Evolutionary conservation across 306 rosid species (phyloP), one percentile per base, ranked within the genome.

Genomic region (Prunus dulcis): DNA sequence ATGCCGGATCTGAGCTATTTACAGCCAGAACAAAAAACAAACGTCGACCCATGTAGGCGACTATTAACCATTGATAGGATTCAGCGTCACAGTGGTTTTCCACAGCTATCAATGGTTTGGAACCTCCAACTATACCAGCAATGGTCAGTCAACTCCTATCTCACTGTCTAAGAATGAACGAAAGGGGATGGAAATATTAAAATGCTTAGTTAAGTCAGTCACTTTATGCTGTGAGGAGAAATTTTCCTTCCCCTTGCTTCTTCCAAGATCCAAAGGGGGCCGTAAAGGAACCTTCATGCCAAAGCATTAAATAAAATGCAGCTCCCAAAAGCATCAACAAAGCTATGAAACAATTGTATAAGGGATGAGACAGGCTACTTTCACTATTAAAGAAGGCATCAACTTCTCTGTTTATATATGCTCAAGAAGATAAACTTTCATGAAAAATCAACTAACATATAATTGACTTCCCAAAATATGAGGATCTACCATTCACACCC

Each of bases 401-500:
- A 18, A 46, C 56, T 17, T 14, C 45, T 12, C 28, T 11, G 10
- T 25, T 13, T 27, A 23, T 52, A 68, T 25, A 65, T 46, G 75
- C 62, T 55, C 57, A 60, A 61, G 67, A 78, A 70, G 18, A 76
- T 63, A 30, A 50, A 53, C 18, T 64, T 62, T 20, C 53, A 67
- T 47, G 82, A 64, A 80, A 74, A 87, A 81, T 61, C 77, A 86
- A 78, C 86, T 76, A 82, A 79, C 73, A 80, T 77, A 78, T 84
- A 85, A 84, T 78, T 79, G 82, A 74, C 81, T 90, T 85, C 79
- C 73, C 73, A 71, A 62, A 82, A 77, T 71, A 38, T 68, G 71
- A 73, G 77, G 80, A 81, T 80, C 91, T 84, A 87, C 86, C 89
- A 85, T 83, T 86, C 90, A 88, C 93, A 79, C 91, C 86, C 86